Base-by-base conservation (phyloP, 148 eudicot genomes). In the Chenopodium suecicum region DNA sequence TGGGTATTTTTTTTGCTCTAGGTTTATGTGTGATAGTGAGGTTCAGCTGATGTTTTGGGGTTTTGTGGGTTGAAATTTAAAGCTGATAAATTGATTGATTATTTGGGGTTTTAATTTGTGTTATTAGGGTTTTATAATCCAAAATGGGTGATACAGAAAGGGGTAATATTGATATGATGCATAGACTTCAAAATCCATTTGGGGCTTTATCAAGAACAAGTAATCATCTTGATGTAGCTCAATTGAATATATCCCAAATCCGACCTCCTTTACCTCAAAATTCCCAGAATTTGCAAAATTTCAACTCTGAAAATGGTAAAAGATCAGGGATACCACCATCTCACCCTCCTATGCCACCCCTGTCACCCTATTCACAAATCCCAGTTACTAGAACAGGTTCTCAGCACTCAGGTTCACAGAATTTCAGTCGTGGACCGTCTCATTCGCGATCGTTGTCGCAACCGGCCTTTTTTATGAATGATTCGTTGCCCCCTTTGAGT, bases 401-500 rank as follows among this genome's bases (percentile, higher is more conserved):
- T 62, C 92, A 89, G 77, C 90, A 85, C 8, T 6, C 79, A 72
- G 90, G 93, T 37, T 76, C 86, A 62, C 94, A 92, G 84, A 91
- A 82, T 87, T 92, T 86, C 14, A 72, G 85, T 50, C 83, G 87
- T 13, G 90, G 98, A 32, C 83, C 92, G 31, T 74, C 91, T 13
- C 98, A 95, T 83, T 89, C 90, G 3, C 82, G 98, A 79, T 95
- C 98, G 23, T 83, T 95, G 75, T 95, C 98, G 5, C 98, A 95
- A 66, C 96, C 94, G 0, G 48, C 90, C 9, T 90, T 92, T 82
- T 95, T 92, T 81, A 71, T 89, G 22, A 89, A 89, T 67, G 98
- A 95, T 86, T 91, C 96, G 0, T 81, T 95, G 88, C 98, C 98
- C n/a, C 98, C 98, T 3, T 85, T 95, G 63, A 92, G 97, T 81